Base-by-base conservation (phyloP, 345 rosid species). In the Linum trigynum region DNA sequence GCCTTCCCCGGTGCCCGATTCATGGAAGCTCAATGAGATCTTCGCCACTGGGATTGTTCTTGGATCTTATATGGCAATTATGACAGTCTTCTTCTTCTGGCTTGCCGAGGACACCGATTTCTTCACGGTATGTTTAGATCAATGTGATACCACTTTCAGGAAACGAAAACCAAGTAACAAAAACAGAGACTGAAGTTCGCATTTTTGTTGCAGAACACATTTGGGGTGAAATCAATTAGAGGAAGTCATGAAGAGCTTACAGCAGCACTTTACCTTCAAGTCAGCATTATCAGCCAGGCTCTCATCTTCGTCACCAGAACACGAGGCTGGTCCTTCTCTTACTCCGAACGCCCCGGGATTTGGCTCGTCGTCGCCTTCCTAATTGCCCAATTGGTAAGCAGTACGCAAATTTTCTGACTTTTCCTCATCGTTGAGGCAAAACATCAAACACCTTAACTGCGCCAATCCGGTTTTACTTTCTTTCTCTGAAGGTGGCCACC, bases 211-310 rank as follows among this genome's bases (percentile, higher is more conserved):
- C 77, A 89, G 96, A 62, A 71, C 0, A 55, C 36, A 51, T 86
- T 86, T 59, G 94, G 87, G 0, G 81, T 85, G 71, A 77, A 45
- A 73, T 65, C 80, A 55, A 77, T 89, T 2, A 67, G 65, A 38
- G 76, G 64, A 0, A 75, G 70, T 1, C 66, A 35, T 1, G 79
- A 84, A 37, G 78, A 84, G 77, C 84, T 89, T 55, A 80, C 85
- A 39, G 84, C 96, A 55, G 96, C 91, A 68, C 70, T 89, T 7
- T 89, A 89, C 77, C 89, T 89, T 65, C 96, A 89, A 81, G 96
- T 89, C 57, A 89, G 96, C 80, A 86, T 84, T 59, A 82, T 89
- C 67, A 89, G 96, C 68, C 96, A 86, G 71, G 96, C 96, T 37
- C 92, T 89, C 59, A 89, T 89, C 73, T 89, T 86, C 56, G 96